Evolutionary conservation across 2,329 filamentous ascomycete species (phyloP).

Genomic region (Aspergillus uvarum): DNA sequence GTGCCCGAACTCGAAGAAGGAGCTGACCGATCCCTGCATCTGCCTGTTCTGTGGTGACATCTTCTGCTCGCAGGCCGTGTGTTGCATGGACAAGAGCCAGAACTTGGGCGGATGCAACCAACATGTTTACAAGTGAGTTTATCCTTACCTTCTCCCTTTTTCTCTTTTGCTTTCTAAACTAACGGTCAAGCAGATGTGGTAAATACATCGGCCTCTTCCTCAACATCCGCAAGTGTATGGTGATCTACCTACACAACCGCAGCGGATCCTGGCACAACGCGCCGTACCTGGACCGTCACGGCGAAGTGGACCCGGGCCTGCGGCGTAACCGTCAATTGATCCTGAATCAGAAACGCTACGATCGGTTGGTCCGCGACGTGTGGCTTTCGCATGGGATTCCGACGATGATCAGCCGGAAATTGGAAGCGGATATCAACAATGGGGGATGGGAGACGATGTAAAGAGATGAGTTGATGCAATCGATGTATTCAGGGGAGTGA

Average conservation of each 20-base stretch:
- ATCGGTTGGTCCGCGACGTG: conserved; percentile 77
- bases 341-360: conserved; percentile 90
- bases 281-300: conserved; percentile 93
- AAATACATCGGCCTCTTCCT: conserved; percentile 90
- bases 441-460: conserved; percentile 84
- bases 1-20: conserved; percentile 88
- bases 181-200: conserved; percentile 65
- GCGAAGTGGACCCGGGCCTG: conserved; percentile 90
- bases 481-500: too few relatives aligned
- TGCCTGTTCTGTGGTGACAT: conserved; percentile 97
- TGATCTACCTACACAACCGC: conserved; percentile 78
- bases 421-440: conserved; percentile 95
- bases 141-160: not conserved
- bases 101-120: conserved; percentile 83
- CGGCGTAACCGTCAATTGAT: conserved; percentile 85
- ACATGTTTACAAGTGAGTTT: conserved; percentile 75
- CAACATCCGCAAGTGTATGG: conserved; percentile 93
- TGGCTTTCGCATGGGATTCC: conserved; percentile 87
- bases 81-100: conserved; percentile 64
- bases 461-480: conserved; percentile 7
- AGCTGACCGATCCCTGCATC: conserved; percentile 84
- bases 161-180: conserved; percentile 14
- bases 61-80: conserved; percentile 90
- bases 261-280: conserved; percentile 83
- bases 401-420: conserved; percentile 80